Conservation (phyloP, 306 rosid species). For the Prinsepia uniflora region DNA sequence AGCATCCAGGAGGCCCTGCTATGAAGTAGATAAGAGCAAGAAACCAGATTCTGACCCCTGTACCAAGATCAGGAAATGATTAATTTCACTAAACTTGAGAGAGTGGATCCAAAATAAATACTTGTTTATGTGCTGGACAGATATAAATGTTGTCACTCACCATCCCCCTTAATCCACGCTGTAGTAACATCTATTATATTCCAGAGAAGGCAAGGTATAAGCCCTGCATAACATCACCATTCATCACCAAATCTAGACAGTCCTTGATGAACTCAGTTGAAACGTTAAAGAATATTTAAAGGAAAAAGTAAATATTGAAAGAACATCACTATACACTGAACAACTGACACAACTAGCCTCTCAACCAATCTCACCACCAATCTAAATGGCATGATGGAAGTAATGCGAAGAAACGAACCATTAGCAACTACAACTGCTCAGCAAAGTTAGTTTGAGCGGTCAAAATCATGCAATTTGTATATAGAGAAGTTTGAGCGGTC, state of each 20-base stretch:
- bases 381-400: neutral
- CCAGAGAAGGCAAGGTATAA: slow-evolving; percentile 77
- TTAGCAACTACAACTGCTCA: neutral
- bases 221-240: slow-evolving; percentile 54
- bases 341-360: too few relatives aligned
- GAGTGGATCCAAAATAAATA: slow-evolving; percentile 20
- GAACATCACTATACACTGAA: neutral
- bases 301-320: neutral
- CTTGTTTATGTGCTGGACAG: slow-evolving; percentile 13
- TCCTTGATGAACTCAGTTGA: slow-evolving; percentile 8
- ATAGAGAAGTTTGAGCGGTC: slow-evolving; percentile 13
- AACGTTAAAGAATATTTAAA: neutral
- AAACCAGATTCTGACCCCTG: slow-evolving; percentile 92
- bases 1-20: slow-evolving; percentile 90
- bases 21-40: slow-evolving; percentile 89
- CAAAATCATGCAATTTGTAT: too few relatives aligned
- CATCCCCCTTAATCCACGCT: slow-evolving; percentile 97
- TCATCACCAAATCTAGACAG: slow-evolving; percentile 25
- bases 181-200: slow-evolving; percentile 73
- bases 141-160: slow-evolving; percentile 34
- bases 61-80: slow-evolving; percentile 28
- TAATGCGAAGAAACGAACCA: neutral
- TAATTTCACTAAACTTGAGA: slow-evolving; percentile 20
- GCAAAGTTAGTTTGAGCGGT: neutral
- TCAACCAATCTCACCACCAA: neutral